A percentile compares a stretch with the other conserved stretches of the same genome.
Evolutionary conservation across 2,329 filamentous ascomycete genomes (phyloP).

Genomic region (Colletotrichum tofieldiae): DNA sequence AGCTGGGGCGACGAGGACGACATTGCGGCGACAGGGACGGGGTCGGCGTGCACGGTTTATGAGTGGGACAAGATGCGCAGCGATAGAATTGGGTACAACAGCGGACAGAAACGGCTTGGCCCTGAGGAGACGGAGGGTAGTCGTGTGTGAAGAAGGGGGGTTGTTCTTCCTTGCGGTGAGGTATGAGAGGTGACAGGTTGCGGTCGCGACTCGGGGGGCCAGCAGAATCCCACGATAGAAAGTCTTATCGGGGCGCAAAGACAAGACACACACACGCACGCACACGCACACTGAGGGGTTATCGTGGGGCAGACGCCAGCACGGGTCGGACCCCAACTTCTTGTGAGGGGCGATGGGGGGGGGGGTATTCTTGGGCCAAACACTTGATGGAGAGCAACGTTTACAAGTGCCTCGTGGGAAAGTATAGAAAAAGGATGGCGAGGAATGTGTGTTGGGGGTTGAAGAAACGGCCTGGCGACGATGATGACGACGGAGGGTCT

Average conservation of each 20-base stretch:
- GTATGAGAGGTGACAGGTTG: constrained; percentile 39
- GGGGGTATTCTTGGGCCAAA: background rate
- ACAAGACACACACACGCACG: background rate
- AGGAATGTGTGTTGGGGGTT: background rate
- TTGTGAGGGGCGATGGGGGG: constrained; percentile 27
- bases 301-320: constrained; percentile 5
- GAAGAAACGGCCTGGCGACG: background rate
- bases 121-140: constrained; percentile 3
- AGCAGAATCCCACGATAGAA: constrained; percentile 22
- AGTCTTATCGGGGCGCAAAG: constrained; percentile 29
- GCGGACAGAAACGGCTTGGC: constrained; percentile 4
- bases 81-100: background rate
- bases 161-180: constrained; percentile 14
- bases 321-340: constrained; percentile 10
- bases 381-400: background rate
- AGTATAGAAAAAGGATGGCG: background rate
- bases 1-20: constrained; percentile 37
- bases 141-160: constrained; percentile 26
- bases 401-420: background rate
- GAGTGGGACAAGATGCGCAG: background rate
- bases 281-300: constrained; percentile 22
- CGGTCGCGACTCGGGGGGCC: constrained; percentile 13
- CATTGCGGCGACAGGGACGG: constrained; percentile 30
- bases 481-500: background rate
- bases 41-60: background rate